A percentile compares a stretch with the other conserved stretches of the same genome.
Evolutionary conservation across 106 monocot genomes (phyloP).

Genomic region (Cymbidium sinense): DNA sequence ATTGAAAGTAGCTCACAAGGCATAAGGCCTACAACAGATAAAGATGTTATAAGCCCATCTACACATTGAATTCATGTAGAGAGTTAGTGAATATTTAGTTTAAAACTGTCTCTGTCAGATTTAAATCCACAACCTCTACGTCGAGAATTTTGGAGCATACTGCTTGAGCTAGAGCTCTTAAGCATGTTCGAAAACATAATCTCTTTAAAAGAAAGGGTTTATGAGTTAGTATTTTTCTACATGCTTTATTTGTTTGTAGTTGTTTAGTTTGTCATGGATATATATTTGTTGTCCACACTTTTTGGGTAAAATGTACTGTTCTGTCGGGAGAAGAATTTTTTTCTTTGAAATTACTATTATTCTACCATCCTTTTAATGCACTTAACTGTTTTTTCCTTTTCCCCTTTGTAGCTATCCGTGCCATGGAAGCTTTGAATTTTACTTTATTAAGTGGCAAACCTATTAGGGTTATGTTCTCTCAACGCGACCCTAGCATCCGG

Average conservation of each 20-base stretch:
- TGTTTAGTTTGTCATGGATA: neutral
- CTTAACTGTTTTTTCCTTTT: neutral
- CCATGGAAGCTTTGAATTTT: slow-evolving; percentile 32
- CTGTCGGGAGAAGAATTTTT: neutral
- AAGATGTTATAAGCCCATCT: no score
- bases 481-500: slow-evolving; percentile 31
- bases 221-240: neutral
- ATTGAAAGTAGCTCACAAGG: no score
- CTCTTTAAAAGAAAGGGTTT: no score
- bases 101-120: no score
- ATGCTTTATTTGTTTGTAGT: neutral
- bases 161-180: no score
- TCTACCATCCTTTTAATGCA: neutral
- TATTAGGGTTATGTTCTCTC: slow-evolving; percentile 37
- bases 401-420: slow-evolving; percentile 14
- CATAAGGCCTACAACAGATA: no score
- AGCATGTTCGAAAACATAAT: no score
- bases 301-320: neutral
- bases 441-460: slow-evolving; percentile 32
- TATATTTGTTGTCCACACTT: neutral
- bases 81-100: no score
- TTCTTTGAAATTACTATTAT: neutral
- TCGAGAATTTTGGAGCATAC: no score
- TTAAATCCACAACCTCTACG: no score
- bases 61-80: no score